phyloP scores from a whole-genome alignment of 306 rosid species.

The Trifolium subterraneum region DNA sequence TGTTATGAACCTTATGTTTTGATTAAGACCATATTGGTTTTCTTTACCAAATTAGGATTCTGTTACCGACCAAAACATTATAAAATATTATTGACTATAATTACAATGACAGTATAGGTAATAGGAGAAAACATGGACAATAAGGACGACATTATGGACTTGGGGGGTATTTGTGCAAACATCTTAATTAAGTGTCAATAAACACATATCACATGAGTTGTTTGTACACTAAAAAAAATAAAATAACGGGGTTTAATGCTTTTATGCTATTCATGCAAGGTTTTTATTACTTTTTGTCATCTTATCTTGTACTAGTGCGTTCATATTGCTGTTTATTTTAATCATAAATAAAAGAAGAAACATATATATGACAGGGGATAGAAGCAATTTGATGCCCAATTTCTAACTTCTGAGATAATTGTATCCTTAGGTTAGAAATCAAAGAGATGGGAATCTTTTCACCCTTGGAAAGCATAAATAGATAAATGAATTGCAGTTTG shows the following conservation, averaged over 20 bases:
- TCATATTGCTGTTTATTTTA: conserved; percentile 17
- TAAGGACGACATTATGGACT: background rate
- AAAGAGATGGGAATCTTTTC: conserved; percentile 34
- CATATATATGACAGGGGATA: background rate
- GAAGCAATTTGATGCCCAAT: conserved; percentile 10
- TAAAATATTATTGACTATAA: background rate
- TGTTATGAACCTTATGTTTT: conserved; percentile 30
- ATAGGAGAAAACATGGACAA: conserved; percentile 13
- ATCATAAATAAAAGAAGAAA: conserved; percentile 22
- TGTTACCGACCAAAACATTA: conserved; percentile 17
- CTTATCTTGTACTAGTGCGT: conserved; percentile 26
- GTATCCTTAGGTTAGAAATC: conserved; percentile 24
- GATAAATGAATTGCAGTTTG: conserved; percentile 20
- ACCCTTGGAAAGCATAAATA: conserved; percentile 28
- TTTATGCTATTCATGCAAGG: conserved; percentile 11
- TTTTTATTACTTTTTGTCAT: conserved; percentile 23
- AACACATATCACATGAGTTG: background rate
- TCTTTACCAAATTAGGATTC: conserved; percentile 17
- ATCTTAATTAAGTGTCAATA: background rate
- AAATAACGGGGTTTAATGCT: conserved; percentile 7
- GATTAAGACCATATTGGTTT: conserved; percentile 13
- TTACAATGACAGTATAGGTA: conserved; percentile 14
- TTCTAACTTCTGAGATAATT: conserved; percentile 12
- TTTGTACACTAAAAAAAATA: background rate
- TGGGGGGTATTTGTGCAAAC: background rate